phyloP scores from a whole-genome alignment of 2,329 filamentous ascomycete species.

The Paraconiothyrium sp. region DNA sequence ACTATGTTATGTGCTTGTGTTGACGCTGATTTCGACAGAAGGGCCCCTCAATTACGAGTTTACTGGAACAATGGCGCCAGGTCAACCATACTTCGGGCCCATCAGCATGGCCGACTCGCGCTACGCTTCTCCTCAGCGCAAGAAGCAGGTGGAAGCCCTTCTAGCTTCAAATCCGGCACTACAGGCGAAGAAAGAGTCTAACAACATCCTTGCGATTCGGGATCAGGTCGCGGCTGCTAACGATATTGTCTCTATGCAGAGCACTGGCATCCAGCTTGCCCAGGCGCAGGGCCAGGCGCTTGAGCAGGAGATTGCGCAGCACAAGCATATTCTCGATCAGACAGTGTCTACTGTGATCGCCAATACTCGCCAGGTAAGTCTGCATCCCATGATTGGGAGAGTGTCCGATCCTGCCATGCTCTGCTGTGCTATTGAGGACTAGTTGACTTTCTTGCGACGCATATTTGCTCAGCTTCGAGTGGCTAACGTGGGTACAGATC shows the following conservation, averaged over 20 bases:
- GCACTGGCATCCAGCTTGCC: constrained; percentile 34
- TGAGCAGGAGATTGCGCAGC: constrained; percentile 33
- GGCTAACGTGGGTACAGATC: constrained; percentile 16
- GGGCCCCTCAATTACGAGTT: too few relatives aligned
- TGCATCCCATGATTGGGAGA: too few relatives aligned
- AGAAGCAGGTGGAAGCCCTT: constrained; percentile 16
- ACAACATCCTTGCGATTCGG: constrained; percentile 34
- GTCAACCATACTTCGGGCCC: constrained; percentile 7
- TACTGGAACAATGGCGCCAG: constrained; percentile 6
- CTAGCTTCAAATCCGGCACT: constrained; percentile 18
- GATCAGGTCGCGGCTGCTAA: constrained; percentile 35
- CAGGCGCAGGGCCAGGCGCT: constrained; percentile 29
- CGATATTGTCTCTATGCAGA: constrained; percentile 4
- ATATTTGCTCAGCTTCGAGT: not conserved
- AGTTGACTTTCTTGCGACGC: not conserved
- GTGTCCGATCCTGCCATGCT: too few relatives aligned
- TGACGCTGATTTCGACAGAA: too few relatives aligned
- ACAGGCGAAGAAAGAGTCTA: constrained; percentile 1
- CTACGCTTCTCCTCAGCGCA: constrained; percentile 29
- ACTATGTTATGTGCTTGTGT: not conserved
- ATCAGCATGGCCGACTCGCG: constrained; percentile 5
- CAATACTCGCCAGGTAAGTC: constrained; percentile 29
- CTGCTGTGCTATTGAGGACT: too few relatives aligned
- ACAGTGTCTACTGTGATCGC: constrained; percentile 28
- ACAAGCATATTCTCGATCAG: constrained; percentile 27